Conservation (phyloP, 345 rosid genomes). For the Erysimum cheiranthoides region DNA sequence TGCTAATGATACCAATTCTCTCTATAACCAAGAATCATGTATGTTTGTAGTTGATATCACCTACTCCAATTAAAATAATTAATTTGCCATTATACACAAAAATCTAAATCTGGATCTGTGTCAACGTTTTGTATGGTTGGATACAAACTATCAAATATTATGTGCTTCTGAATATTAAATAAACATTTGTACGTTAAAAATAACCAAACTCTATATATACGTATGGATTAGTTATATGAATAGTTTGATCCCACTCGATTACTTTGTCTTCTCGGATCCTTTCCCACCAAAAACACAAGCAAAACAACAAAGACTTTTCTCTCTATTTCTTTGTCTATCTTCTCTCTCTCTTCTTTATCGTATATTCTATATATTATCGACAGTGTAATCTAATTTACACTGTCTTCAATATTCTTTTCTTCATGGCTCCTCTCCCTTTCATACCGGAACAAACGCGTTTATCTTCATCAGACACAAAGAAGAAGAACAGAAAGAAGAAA, state of each 20-base stretch:
- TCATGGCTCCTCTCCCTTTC: conserved; percentile 77
- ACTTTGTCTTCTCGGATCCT: conserved; percentile 37
- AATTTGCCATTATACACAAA: conserved; percentile 31
- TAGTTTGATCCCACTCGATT: conserved; percentile 30
- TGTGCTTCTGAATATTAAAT: neutral
- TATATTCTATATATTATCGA: conserved; percentile 26
- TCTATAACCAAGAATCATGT: conserved; percentile 12
- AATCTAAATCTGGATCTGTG: conserved; percentile 52
- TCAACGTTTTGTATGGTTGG: conserved; percentile 35
- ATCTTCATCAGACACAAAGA: conserved; percentile 40
- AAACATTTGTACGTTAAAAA: neutral
- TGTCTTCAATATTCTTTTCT: conserved; percentile 25
- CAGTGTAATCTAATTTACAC: conserved; percentile 18
- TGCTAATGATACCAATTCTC: conserved; percentile 5
- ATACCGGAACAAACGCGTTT: conserved; percentile 49
- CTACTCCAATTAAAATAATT: conserved; percentile 31
- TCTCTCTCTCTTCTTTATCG: conserved; percentile 15
- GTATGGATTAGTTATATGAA: conserved; percentile 28
- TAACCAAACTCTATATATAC: conserved; percentile 4
- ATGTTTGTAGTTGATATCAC: conserved; percentile 32
- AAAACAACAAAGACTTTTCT: conserved; percentile 34
- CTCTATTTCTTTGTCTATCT: conserved; percentile 23
- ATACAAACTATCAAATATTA: conserved; percentile 10
- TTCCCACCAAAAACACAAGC: conserved; percentile 43
- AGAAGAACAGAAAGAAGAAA: conserved; percentile 40